Conservation (phyloP, 192 early-diverging fungal genomes). For the Piromyces finnis region DNA sequence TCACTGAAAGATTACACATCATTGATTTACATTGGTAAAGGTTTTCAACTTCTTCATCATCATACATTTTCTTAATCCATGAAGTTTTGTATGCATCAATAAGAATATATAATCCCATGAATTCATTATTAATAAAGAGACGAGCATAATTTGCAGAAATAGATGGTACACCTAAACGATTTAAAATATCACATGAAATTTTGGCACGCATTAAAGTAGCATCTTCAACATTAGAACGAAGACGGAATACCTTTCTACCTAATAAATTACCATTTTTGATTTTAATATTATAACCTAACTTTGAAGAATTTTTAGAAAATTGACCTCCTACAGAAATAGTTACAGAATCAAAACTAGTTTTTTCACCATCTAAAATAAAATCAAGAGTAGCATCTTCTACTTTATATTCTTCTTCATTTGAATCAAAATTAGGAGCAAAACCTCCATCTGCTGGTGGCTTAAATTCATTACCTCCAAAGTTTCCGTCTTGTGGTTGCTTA, state of each 20-base stretch:
- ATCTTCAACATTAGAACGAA: neutral
- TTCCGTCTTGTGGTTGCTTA: too few species aligned
- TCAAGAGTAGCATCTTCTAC: neutral
- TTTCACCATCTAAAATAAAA: neutral
- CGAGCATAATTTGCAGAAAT: neutral
- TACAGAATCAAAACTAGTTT: neutral
- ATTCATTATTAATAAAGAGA: neutral
- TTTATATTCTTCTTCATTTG: neutral
- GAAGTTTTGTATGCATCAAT: neutral
- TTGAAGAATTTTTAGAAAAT: neutral
- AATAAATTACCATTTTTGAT: neutral
- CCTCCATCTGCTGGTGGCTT: neutral
- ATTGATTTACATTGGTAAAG: neutral
- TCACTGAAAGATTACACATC: neutral
- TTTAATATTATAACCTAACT: neutral
- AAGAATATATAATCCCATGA: neutral
- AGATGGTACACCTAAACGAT: neutral
- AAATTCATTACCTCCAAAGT: too few species aligned
- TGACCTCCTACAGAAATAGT: neutral
- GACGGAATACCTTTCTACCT: neutral
- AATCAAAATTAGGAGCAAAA: too few species aligned
- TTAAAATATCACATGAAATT: neutral
- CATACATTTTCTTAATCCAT: neutral
- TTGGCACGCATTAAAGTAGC: neutral
- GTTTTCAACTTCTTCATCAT: neutral